Percentiles rank a stretch among this genome's conserved stretches.
Conservation (phyloP, 257 asterid species). For the Jaltomata sinuosa region DNA sequence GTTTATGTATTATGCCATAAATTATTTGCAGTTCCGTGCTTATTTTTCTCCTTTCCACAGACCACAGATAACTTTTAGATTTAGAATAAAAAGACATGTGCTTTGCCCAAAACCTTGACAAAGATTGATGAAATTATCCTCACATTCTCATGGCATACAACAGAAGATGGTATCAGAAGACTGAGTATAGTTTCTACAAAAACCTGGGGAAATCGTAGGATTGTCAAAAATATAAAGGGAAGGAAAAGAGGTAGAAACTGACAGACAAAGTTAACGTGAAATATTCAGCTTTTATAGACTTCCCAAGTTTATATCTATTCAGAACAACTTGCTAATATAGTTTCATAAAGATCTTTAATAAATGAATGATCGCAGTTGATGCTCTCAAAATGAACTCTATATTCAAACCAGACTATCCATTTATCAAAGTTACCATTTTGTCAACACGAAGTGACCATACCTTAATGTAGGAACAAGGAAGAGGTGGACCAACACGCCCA, state of each 20-base stretch:
- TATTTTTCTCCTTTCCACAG: neutral
- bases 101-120: neutral
- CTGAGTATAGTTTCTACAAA: neutral
- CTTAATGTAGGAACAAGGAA: slow-evolving; percentile 86
- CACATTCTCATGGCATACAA: neutral
- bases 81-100: neutral
- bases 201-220: neutral
- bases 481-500: slow-evolving; percentile 97
- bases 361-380: neutral
- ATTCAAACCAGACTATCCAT: slow-evolving; percentile 1
- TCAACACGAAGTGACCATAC: slow-evolving; percentile 20
- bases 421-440: neutral
- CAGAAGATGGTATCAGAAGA: neutral
- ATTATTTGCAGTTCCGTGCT: neutral
- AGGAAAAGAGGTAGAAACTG: neutral
- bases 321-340: neutral
- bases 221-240: neutral
- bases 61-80: neutral
- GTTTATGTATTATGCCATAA: too few species aligned
- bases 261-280: neutral
- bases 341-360: neutral
- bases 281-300: neutral
- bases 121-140: neutral
- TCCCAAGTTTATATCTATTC: neutral
- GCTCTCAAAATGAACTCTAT: neutral